phyloP scores from a whole-genome alignment of 2,329 filamentous ascomycete genomes.

The Mariannaea elegans region DNA sequence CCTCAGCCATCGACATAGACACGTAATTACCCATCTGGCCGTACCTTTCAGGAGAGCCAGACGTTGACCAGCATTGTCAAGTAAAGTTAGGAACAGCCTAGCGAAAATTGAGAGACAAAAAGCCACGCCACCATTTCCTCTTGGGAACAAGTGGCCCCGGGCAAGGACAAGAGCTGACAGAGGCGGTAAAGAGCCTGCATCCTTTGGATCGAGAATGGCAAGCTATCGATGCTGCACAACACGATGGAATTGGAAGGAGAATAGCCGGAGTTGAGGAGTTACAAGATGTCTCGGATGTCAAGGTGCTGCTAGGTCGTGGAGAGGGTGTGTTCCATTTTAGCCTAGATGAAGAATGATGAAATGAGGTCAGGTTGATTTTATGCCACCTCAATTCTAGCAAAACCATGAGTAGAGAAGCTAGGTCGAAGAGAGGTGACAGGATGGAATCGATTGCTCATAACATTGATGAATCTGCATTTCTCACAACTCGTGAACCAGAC shows the following conservation, averaged over 20 bases:
- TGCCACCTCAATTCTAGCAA: neutral
- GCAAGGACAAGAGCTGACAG: too few species aligned
- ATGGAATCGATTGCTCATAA: too few species aligned
- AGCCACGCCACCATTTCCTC: too few species aligned
- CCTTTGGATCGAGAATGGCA: neutral
- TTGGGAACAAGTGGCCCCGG: too few species aligned
- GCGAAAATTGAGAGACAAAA: neutral
- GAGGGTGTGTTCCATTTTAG: neutral
- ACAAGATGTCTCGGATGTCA: neutral
- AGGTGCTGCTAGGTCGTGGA: neutral
- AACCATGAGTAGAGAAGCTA: neutral
- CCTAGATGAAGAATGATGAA: constrained; percentile 7
- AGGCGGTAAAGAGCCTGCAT: constrained; percentile 11
- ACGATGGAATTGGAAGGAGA: neutral
- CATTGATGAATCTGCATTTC: too few species aligned
- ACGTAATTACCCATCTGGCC: too few species aligned
- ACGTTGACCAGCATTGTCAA: constrained; percentile 14
- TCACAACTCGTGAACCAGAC: too few species aligned
- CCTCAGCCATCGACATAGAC: too few species aligned
- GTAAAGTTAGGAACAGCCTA: constrained; percentile 17
- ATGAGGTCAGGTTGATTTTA: constrained; percentile 6
- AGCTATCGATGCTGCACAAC: too few species aligned
- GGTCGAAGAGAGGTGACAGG: neutral
- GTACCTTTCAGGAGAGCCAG: neutral
- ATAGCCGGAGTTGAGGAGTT: neutral